phyloP scores from a whole-genome alignment of 176 grass and related monocot genomes.

The Saccharum officinarum region DNA sequence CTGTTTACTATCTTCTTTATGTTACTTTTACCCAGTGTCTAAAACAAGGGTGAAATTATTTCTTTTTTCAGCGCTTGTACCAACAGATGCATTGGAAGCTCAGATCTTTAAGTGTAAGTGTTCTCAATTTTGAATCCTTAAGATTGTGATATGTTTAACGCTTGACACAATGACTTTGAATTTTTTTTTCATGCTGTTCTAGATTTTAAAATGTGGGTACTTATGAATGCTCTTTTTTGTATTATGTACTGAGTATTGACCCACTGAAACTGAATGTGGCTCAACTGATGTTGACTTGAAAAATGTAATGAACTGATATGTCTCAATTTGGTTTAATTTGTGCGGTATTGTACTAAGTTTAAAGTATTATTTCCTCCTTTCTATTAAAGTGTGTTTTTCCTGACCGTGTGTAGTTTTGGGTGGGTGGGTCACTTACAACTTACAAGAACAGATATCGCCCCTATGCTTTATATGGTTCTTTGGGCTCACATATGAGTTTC shows the following conservation, averaged over 20 bases:
- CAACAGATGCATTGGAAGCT: conserved; percentile 91
- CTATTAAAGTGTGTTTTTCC: background rate
- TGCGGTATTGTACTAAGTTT: background rate
- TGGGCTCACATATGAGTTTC: background rate
- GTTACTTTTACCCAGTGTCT: background rate
- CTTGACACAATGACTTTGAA: background rate
- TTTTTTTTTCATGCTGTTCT: background rate
- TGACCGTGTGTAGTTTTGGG: background rate
- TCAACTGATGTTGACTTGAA: background rate
- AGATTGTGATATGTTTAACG: conserved; percentile 20
- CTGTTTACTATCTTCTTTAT: conserved; percentile 6
- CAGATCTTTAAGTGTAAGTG: conserved; percentile 80
- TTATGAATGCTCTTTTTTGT: background rate
- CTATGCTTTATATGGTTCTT: background rate
- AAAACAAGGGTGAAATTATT: conserved; percentile 14
- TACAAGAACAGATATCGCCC: background rate
- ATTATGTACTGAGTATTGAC: too few relatives aligned
- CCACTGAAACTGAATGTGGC: background rate
- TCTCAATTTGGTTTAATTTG: background rate
- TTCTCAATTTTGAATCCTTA: conserved; percentile 24
- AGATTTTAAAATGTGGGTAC: background rate
- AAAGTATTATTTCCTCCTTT: background rate
- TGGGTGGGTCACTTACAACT: background rate
- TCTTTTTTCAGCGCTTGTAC: conserved; percentile 68
- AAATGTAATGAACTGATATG: background rate